These are phyloP conservation scores for Tolypocladium pustulatum DNA, from an alignment of 2,329 filamentous ascomycete genomes.

Conservation along the genomic window DNA sequence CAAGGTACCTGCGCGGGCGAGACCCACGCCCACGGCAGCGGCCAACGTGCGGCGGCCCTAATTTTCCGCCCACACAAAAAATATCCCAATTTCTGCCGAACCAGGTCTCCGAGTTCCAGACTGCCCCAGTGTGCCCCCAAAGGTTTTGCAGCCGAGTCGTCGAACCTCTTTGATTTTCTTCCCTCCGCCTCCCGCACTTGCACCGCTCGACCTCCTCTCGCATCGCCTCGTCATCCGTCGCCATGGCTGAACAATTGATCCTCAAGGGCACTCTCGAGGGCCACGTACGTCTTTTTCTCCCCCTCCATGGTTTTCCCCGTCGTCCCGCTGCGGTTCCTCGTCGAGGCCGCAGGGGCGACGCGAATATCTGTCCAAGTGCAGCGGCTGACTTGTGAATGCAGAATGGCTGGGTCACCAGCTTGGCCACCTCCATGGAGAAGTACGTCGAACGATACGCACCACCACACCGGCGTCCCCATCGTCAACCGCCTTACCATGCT, in stretches of 20 bases:
- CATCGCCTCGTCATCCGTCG: slow-evolving; percentile 34
- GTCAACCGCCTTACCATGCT: slow-evolving; percentile 4
- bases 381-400: slow-evolving; percentile 22
- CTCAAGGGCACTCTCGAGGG: slow-evolving; percentile 96
- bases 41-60: slow-evolving; percentile 28
- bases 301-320: slow-evolving; percentile 4
- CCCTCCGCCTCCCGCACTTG: slow-evolving; percentile 22
- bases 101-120: slow-evolving; percentile 7
- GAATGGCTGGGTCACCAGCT: slow-evolving; percentile 97
- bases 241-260: slow-evolving; percentile 89
- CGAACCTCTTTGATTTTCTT: slow-evolving; percentile 17
- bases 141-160: slow-evolving; percentile 15
- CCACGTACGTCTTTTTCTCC: slow-evolving; percentile 57
- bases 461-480: neutral
- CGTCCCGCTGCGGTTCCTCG: slow-evolving; percentile 4
- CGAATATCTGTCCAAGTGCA: neutral
- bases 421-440: slow-evolving; percentile 99
- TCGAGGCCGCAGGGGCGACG: neutral
- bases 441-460: slow-evolving; percentile 36
- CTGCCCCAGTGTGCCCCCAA: slow-evolving; percentile 5
- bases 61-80: slow-evolving; percentile 42
- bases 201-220: slow-evolving; percentile 16
- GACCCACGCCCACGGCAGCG: neutral
- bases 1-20: neutral
- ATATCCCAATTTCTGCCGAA: slow-evolving; percentile 28